Evolutionary conservation across 2,329 filamentous ascomycete species (phyloP).

Genomic region (Bipolaris sorokiniana): DNA sequence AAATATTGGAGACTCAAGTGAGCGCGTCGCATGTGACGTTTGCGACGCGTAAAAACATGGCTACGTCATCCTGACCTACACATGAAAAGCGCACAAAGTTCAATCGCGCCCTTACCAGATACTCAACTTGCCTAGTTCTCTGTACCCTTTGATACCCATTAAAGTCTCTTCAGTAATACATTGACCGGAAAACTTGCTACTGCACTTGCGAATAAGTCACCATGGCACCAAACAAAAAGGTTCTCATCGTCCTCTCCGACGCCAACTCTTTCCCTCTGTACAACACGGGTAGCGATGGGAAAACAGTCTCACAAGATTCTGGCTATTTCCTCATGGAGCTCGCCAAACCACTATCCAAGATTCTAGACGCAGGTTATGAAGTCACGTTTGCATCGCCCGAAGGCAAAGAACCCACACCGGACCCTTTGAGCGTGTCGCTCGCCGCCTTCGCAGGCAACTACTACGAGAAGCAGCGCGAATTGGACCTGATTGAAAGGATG

Average conservation of each 20-base stretch:
- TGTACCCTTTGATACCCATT: background rate
- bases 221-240: conserved; percentile 49
- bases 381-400: conserved; percentile 55
- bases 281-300: conserved; percentile 33
- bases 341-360: conserved; percentile 37
- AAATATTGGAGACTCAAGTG: background rate
- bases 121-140: background rate
- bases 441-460: conserved; percentile 56
- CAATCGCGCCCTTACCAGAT: background rate
- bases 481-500: conserved; percentile 53
- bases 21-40: conserved; percentile 10
- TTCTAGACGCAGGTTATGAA: conserved; percentile 47
- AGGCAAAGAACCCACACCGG: conserved; percentile 51
- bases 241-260: conserved; percentile 56
- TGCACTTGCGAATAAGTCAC: background rate
- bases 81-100: background rate
- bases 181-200: background rate
- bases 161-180: background rate
- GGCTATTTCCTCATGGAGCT: conserved; percentile 46
- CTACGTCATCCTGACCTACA: conserved; percentile 22
- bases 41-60: background rate
- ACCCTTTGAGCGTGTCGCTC: conserved; percentile 52
- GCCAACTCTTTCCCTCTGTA: conserved; percentile 46
- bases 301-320: conserved; percentile 35
- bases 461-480: conserved; percentile 52